A percentile compares a stretch with the other conserved stretches of the same genome.
These are phyloP conservation scores for Suillus occidentalis DNA, from an alignment of 768 basidiomycete genomes.

Conservation along the genomic window DNA sequence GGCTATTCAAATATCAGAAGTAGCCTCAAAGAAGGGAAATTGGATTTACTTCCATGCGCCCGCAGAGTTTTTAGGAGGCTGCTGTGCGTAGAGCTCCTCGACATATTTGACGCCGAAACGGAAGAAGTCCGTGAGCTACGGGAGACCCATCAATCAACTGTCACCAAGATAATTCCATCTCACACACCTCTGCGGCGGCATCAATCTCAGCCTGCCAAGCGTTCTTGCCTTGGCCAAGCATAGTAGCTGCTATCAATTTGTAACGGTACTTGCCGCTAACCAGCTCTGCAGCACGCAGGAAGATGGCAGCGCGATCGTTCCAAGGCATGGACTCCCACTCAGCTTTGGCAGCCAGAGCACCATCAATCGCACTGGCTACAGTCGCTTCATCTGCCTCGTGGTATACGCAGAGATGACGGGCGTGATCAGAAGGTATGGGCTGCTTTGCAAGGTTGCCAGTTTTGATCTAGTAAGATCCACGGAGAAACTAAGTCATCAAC, in stretches of 20 bases:
- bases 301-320: constrained; percentile 97
- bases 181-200: constrained; percentile 89
- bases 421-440: constrained; percentile 84
- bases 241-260: constrained; percentile 93
- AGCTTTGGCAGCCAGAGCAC: constrained; percentile 81
- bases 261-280: constrained; percentile 95
- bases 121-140: constrained; percentile 85
- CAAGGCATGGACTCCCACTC: constrained; percentile 95
- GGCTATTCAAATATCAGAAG: constrained; percentile 48
- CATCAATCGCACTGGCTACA: constrained; percentile 78
- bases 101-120: constrained; percentile 97
- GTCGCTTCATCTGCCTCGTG: constrained; percentile 83
- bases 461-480: constrained; percentile 53
- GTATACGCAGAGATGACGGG: constrained; percentile 77
- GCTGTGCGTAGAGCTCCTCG: constrained; percentile 89
- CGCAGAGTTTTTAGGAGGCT: constrained; percentile 81
- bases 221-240: constrained; percentile 99
- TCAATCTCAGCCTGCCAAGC: constrained; percentile 99
- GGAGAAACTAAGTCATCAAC: constrained; percentile 1
- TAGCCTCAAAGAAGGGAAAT: not conserved
- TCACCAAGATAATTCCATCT: not conserved
- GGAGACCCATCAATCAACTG: constrained; percentile 12
- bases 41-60: constrained; percentile 91
- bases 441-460: constrained; percentile 81
- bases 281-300: constrained; percentile 96